phyloP scores from a whole-genome alignment of 306 rosid genomes.

The Sechiopsis laciniata region DNA sequence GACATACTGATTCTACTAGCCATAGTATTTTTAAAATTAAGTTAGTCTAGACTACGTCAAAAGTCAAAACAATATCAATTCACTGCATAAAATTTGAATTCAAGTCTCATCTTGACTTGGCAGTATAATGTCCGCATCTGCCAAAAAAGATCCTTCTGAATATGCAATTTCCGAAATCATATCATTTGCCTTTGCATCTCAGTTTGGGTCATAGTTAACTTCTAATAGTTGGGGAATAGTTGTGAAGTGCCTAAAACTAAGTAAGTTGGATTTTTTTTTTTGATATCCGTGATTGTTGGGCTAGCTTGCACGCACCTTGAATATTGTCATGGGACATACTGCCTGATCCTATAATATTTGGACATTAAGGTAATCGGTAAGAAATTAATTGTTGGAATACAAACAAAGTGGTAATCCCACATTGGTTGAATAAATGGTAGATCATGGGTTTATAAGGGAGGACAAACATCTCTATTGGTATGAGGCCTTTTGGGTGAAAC shows the following conservation, averaged over 20 bases:
- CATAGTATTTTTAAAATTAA: not conserved
- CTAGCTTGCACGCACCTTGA: no score
- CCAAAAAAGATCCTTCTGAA: not conserved
- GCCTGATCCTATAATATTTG: no score
- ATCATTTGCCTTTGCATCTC: not conserved
- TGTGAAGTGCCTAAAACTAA: not conserved
- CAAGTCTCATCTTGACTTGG: not conserved
- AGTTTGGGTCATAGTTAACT: not conserved
- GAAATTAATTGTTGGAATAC: no score
- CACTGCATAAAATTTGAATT: not conserved
- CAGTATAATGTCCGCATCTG: not conserved
- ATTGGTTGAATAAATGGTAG: no score
- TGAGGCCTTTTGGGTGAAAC: no score
- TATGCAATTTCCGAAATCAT: not conserved
- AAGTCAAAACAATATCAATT: not conserved
- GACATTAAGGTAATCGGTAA: no score
- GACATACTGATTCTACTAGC: not conserved
- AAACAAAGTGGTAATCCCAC: no score
- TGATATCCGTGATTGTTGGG: no score
- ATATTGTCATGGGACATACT: no score
- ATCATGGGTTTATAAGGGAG: no score
- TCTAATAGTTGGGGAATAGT: not conserved
- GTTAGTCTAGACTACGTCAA: not conserved
- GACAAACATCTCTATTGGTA: no score
- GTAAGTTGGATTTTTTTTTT: no score